These are phyloP conservation scores for Eucalyptus pumila DNA, from an alignment of 345 rosid species.

Conservation along the genomic window DNA sequence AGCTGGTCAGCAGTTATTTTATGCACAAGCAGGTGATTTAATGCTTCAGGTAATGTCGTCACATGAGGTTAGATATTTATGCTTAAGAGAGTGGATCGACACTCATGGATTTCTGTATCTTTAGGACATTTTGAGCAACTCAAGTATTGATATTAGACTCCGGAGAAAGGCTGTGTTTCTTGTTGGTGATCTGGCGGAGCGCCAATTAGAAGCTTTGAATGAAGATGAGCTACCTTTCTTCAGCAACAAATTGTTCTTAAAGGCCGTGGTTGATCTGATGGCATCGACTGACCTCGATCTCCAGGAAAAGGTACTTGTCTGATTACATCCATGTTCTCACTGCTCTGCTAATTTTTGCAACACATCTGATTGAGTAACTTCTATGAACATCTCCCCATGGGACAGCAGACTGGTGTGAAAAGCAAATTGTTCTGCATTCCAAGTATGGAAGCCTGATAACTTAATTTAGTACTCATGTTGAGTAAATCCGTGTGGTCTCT, in stretches of 20 bases:
- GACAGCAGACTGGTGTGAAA: neutral
- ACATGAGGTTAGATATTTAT: neutral
- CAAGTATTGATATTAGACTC: constrained; percentile 50
- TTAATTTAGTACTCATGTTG: neutral
- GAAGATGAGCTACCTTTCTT: constrained; percentile 39
- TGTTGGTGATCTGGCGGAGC: constrained; percentile 65
- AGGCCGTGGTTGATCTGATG: constrained; percentile 68
- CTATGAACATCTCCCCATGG: neutral
- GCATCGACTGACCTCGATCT: constrained; percentile 62
- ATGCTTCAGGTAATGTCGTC: constrained; percentile 62
- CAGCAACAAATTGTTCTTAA: constrained; percentile 42
- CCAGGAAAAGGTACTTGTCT: constrained; percentile 68
- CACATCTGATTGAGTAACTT: neutral
- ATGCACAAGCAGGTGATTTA: constrained; percentile 63
- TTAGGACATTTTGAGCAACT: constrained; percentile 58
- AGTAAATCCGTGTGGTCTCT: neutral
- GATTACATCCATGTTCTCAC: neutral
- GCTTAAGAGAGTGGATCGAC: neutral
- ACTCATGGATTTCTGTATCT: neutral
- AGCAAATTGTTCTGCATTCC: neutral
- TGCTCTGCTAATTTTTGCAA: neutral
- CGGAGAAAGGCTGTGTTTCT: constrained; percentile 65
- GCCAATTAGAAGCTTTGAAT: constrained; percentile 36
- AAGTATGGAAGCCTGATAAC: neutral
- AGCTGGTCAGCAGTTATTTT: constrained; percentile 67